A percentile compares a stretch with the other conserved stretches of the same genome.
phyloP scores from a whole-genome alignment of 768 basidiomycete genomes.

The Trametes maxima region DNA sequence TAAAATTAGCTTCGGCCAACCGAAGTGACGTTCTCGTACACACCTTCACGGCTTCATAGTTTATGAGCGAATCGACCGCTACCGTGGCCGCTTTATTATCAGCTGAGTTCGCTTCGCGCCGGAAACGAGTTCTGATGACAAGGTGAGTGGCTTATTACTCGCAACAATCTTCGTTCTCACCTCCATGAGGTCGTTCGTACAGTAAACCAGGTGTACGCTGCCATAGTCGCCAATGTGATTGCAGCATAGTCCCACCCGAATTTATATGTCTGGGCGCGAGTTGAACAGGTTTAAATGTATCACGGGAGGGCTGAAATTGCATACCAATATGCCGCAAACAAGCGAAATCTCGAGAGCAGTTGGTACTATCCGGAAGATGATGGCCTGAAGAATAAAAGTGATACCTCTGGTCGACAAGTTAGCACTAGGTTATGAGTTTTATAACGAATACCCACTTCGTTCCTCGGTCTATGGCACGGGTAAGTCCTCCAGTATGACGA shows the following conservation, averaged over 20 bases:
- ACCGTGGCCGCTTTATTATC: conserved; percentile 95
- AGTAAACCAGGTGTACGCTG: conserved; percentile 95
- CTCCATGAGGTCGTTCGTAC: conserved; percentile 96
- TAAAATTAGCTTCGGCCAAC: neutral
- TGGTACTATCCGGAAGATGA: conserved; percentile 93
- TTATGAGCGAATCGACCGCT: conserved; percentile 94
- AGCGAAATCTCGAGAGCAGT: conserved; percentile 95
- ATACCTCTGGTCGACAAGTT: conserved; percentile 68
- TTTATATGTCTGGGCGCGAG: conserved; percentile 75
- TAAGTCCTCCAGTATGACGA: conserved; percentile 93
- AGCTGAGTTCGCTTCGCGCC: conserved; percentile 92
- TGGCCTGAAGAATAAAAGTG: conserved; percentile 89
- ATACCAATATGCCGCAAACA: conserved; percentile 94
- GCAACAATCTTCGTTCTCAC: conserved; percentile 42
- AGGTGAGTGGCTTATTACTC: neutral
- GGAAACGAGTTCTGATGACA: conserved; percentile 76
- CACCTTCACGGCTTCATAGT: conserved; percentile 99
- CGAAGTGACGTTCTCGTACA: conserved; percentile 2
- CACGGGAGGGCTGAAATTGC: conserved; percentile 30
- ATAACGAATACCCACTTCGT: conserved; percentile 67
- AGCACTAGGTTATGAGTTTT: neutral
- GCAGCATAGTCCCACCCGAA: conserved; percentile 98
- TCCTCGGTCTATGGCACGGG: conserved; percentile 94
- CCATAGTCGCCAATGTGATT: conserved; percentile 82
- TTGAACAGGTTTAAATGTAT: neutral